Conservation (phyloP, 2,329 filamentous ascomycete species). For the Aspergillus sp. region DNA sequence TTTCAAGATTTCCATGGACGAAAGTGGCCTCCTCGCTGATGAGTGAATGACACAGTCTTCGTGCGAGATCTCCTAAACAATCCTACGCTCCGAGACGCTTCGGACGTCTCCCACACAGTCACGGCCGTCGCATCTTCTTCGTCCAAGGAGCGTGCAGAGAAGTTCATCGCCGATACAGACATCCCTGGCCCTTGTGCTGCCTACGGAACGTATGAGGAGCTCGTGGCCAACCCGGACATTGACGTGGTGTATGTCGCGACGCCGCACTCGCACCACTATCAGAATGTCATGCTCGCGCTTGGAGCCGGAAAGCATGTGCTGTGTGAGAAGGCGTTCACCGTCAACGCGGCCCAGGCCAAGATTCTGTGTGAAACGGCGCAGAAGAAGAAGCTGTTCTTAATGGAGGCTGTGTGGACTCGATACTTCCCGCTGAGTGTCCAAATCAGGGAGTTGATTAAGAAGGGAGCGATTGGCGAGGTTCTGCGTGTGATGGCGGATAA, state of each 20-base stretch:
- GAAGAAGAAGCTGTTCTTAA: constrained; percentile 67
- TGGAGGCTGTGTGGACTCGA: constrained; percentile 86
- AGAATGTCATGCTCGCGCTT: constrained; percentile 78
- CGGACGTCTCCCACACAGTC: constrained; percentile 69
- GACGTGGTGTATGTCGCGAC: constrained; percentile 87
- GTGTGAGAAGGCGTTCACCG: constrained; percentile 85
- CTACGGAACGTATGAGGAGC: constrained; percentile 75
- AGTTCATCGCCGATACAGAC: constrained; percentile 65
- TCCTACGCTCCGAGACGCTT: constrained; percentile 60
- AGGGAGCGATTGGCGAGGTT: constrained; percentile 56
- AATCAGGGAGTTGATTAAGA: constrained; percentile 47
- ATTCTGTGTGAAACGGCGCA: constrained; percentile 65
- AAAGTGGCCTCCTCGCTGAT: too few relatives aligned
- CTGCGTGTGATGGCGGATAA: constrained; percentile 54
- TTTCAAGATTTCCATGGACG: not conserved
- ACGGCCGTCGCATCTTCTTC: constrained; percentile 74
- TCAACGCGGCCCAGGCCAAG: constrained; percentile 69
- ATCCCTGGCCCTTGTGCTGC: constrained; percentile 62
- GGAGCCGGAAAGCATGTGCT: constrained; percentile 80
- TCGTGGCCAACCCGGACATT: constrained; percentile 70
- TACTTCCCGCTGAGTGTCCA: constrained; percentile 80
- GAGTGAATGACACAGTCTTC: constrained; percentile 43
- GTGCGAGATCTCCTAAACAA: constrained; percentile 72
- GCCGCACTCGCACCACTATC: constrained; percentile 88
- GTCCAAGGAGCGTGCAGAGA: constrained; percentile 59